Evolutionary conservation across 208 protist species (phyloP).

Genomic region (Leishmania mexicana): DNA sequence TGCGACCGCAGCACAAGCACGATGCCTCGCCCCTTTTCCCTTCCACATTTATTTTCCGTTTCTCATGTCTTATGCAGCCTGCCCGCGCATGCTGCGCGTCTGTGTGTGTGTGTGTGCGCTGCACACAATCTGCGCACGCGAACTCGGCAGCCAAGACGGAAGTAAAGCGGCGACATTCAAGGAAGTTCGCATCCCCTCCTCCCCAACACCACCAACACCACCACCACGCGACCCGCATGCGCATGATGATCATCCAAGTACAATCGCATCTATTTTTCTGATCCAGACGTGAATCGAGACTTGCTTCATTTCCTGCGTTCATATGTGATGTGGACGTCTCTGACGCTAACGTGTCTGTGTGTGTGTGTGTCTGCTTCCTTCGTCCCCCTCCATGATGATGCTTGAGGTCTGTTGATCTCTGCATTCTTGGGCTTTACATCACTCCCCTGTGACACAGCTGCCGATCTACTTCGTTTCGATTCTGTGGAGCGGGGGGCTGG

Average conservation of each 20-base stretch:
- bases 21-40: background rate
- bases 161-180: background rate
- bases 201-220: background rate
- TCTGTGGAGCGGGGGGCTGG: too few relatives aligned
- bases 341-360: background rate
- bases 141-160: background rate
- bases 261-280: slow-evolving; percentile 83
- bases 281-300: slow-evolving; percentile 27
- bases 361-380: background rate
- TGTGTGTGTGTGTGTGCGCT: background rate
- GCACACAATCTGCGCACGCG: too few relatives aligned
- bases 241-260: slow-evolving; percentile 41
- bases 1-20: background rate
- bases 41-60: background rate
- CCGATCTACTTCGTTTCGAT: too few relatives aligned
- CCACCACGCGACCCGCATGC: background rate
- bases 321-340: background rate
- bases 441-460: too few relatives aligned
- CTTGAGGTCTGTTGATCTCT: background rate
- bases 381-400: background rate
- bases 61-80: background rate
- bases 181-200: background rate
- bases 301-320: slow-evolving; percentile 13
- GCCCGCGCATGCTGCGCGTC: background rate
- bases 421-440: too few relatives aligned